Evolutionary conservation across 177 flowering plant species (phyloP).

Genomic region (Vitis hybrid): DNA sequence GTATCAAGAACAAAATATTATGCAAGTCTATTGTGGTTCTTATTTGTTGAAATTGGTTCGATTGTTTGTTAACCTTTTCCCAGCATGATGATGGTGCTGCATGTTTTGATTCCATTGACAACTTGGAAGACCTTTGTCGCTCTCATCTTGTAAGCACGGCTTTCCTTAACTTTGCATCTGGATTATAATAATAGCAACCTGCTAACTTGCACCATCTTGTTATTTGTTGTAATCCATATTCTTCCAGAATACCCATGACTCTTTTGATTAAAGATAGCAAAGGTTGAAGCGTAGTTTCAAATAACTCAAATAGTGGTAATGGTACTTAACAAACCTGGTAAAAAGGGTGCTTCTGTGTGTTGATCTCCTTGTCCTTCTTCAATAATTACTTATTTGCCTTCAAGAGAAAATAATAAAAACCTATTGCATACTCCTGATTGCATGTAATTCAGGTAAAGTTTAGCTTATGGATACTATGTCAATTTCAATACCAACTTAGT

Average conservation of each 20-base stretch:
- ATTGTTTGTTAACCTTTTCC: conserved; percentile 11
- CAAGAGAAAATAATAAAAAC: too few relatives aligned
- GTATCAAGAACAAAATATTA: background rate
- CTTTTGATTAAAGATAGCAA: too few relatives aligned
- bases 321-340: too few relatives aligned
- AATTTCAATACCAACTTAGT: background rate
- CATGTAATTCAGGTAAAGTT: background rate
- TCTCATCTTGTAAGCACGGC: conserved; percentile 72
- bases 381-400: too few relatives aligned
- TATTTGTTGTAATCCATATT: background rate
- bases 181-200: background rate
- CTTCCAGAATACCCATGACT: too few relatives aligned
- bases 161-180: background rate
- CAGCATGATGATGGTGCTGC: conserved; percentile 40
- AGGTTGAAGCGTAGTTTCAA: too few relatives aligned
- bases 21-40: too few relatives aligned
- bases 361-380: too few relatives aligned
- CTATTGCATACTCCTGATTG: background rate
- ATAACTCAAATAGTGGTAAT: too few relatives aligned
- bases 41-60: too few relatives aligned
- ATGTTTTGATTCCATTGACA: conserved; percentile 34
- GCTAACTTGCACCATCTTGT: background rate
- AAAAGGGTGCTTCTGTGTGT: too few relatives aligned
- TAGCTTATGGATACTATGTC: background rate
- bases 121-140: conserved; percentile 90